Conservation (phyloP, 2,329 filamentous ascomycete genomes). For the Curvularia sp. region DNA sequence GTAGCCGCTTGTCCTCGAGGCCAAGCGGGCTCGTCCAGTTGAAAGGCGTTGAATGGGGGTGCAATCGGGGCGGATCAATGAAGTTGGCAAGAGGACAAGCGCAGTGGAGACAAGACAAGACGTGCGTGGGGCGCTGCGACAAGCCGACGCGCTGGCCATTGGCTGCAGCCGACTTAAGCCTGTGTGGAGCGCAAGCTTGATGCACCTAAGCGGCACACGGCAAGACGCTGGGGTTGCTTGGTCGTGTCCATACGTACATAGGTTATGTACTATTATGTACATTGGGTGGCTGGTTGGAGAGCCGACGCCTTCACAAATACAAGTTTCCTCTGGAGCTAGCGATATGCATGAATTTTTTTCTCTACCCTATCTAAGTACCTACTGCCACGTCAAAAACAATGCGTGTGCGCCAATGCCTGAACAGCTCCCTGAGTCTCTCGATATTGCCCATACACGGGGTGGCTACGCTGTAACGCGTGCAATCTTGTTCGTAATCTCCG, state of each 20-base stretch:
- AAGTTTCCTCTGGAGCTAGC: neutral
- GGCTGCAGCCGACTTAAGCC: conserved; percentile 8
- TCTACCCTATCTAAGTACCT: neutral
- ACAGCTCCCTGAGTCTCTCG: neutral
- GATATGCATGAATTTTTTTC: neutral
- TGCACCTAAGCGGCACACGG: conserved; percentile 12
- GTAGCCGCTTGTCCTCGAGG: neutral
- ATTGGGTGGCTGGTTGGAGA: neutral
- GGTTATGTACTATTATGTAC: neutral
- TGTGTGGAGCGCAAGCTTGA: conserved; percentile 13
- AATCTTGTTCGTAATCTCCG: neutral
- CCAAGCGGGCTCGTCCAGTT: conserved; percentile 7
- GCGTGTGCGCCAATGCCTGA: neutral
- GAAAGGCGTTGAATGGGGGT: conserved; percentile 7
- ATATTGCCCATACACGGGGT: neutral
- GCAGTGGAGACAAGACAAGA: conserved; percentile 6
- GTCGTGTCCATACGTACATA: too few species aligned
- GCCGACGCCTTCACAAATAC: conserved; percentile 1
- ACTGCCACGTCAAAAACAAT: neutral
- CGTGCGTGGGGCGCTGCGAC: conserved; percentile 5
- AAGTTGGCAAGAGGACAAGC: conserved; percentile 3
- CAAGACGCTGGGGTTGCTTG: neutral
- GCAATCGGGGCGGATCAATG: conserved; percentile 5
- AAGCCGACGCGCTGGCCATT: conserved; percentile 3
- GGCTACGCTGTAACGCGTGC: neutral